Evolutionary conservation across 768 basidiomycete species (phyloP).

Genomic region (Grammothele lineata): DNA sequence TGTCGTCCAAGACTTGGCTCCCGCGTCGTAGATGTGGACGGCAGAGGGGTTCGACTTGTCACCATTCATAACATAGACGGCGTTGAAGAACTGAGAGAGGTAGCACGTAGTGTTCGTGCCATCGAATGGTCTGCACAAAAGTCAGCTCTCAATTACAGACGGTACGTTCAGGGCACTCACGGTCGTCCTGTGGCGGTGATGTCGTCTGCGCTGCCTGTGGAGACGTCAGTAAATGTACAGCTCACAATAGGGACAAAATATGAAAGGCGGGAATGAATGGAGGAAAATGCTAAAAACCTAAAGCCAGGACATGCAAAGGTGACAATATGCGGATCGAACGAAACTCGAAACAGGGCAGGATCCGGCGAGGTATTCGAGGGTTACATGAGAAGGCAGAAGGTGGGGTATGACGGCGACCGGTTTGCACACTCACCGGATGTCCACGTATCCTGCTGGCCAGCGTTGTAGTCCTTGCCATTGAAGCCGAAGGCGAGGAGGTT

Average conservation of each 20-base stretch:
- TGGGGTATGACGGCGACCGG: no score
- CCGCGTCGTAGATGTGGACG: constrained; percentile 80
- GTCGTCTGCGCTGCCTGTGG: constrained; percentile 52
- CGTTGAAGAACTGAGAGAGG: constrained; percentile 78
- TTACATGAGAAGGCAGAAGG: no score
- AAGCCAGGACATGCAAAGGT: no score
- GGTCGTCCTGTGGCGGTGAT: constrained; percentile 75
- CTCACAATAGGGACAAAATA: background rate
- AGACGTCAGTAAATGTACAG: background rate
- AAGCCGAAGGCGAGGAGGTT: constrained; percentile 87
- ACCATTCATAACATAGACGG: constrained; percentile 79
- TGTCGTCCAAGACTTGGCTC: constrained; percentile 70
- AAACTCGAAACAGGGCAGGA: no score
- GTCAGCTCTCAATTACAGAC: constrained; percentile 1
- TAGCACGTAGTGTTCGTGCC: constrained; percentile 64
- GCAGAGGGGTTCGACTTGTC: constrained; percentile 64
- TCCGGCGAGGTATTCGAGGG: no score
- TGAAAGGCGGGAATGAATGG: no score
- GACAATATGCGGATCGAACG: no score
- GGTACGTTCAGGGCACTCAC: constrained; percentile 40
- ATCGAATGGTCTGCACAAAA: constrained; percentile 53
- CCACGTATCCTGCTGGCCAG: constrained; percentile 72
- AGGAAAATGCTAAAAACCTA: no score
- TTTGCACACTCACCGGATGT: constrained; percentile 41
- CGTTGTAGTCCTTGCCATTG: constrained; percentile 78